Evolutionary conservation across 2,329 filamentous ascomycete genomes (phyloP).

Genomic region (Calcarisporium arbuscula): DNA sequence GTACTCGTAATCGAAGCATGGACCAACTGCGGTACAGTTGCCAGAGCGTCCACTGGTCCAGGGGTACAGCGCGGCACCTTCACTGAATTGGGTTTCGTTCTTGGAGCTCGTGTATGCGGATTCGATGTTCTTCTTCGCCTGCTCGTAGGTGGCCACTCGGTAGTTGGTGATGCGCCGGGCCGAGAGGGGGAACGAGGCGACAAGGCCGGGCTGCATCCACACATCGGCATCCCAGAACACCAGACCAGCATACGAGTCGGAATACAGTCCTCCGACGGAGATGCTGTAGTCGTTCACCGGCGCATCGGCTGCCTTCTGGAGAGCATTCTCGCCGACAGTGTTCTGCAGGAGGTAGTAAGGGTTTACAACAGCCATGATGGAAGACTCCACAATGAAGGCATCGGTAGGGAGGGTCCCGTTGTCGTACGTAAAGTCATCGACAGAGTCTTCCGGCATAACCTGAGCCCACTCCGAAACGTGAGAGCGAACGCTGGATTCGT

Average conservation of each 20-base stretch:
- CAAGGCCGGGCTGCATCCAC: constrained; percentile 21
- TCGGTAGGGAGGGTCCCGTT: constrained; percentile 53
- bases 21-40: constrained; percentile 54
- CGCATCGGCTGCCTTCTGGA: constrained; percentile 38
- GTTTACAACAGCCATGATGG: constrained; percentile 47
- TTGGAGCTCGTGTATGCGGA: constrained; percentile 37
- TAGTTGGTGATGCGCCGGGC: constrained; percentile 20
- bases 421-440: constrained; percentile 52
- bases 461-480: constrained; percentile 57
- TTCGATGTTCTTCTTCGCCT: constrained; percentile 56
- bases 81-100: constrained; percentile 50
- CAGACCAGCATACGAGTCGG: constrained; percentile 22
- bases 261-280: constrained; percentile 19
- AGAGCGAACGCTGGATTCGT: constrained; percentile 42
- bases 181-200: constrained; percentile 17
- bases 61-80: constrained; percentile 43
- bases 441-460: constrained; percentile 53
- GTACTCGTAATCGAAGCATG: constrained; percentile 66
- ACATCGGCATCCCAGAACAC: constrained; percentile 25
- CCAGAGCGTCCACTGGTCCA: constrained; percentile 63
- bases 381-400: constrained; percentile 45
- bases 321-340: constrained; percentile 30
- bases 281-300: constrained; percentile 25
- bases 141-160: constrained; percentile 23
- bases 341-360: constrained; percentile 52